Conservation (phyloP, 495 filamentous ascomycete genomes). For the Echria macrotheca region DNA sequence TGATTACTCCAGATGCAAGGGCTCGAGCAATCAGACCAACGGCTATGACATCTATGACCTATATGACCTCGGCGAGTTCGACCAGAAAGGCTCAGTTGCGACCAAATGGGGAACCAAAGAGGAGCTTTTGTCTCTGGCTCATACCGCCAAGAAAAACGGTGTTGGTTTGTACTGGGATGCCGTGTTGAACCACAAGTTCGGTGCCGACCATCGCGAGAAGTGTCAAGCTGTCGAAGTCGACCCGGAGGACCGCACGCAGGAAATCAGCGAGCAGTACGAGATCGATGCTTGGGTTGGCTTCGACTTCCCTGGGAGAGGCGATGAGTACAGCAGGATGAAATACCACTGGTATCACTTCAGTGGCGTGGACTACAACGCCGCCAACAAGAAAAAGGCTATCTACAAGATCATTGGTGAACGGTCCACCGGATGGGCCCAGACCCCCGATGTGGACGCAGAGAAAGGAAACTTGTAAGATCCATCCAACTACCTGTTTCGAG, state of each 20-base stretch:
- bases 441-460: constrained; percentile 53
- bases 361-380: constrained; percentile 62
- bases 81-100: constrained; percentile 59
- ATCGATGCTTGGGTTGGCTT: constrained; percentile 67
- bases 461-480: constrained; percentile 63
- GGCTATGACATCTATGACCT: constrained; percentile 78
- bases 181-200: constrained; percentile 72
- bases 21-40: constrained; percentile 54
- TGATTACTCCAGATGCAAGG: constrained; percentile 60
- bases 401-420: constrained; percentile 60
- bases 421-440: constrained; percentile 56
- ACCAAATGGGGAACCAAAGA: constrained; percentile 71
- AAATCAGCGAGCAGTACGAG: constrained; percentile 53
- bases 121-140: constrained; percentile 51
- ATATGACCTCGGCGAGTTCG: constrained; percentile 72
- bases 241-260: constrained; percentile 50
- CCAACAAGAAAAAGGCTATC: constrained; percentile 53
- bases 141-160: constrained; percentile 44
- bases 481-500: neutral
- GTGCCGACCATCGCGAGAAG: constrained; percentile 57
- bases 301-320: constrained; percentile 56
- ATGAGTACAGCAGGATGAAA: constrained; percentile 54
- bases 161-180: constrained; percentile 68
- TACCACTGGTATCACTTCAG: constrained; percentile 69
- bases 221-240: constrained; percentile 59